A percentile compares a stretch with the other conserved stretches of the same genome.
Conservation (phyloP, 371 early-diverging fungal species). For the Saksenaea oblongispora region DNA sequence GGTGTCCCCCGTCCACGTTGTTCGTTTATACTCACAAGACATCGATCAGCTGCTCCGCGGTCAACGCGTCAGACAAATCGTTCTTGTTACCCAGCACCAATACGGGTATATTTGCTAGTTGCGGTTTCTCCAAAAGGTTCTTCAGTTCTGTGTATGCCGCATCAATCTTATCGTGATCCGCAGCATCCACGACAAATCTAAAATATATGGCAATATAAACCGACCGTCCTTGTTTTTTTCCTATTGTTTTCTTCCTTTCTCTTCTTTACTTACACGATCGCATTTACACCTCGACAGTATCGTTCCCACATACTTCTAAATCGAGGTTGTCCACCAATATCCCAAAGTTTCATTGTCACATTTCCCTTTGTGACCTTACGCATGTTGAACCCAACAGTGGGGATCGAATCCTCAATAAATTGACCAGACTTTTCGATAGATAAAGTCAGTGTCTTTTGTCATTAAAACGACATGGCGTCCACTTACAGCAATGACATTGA, state of each 20-base stretch:
- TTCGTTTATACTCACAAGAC: conserved; percentile 61
- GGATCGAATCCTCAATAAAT: conserved; percentile 96
- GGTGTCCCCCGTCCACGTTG: background rate
- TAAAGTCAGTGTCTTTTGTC: background rate
- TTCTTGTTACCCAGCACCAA: conserved; percentile 99
- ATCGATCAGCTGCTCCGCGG: conserved; percentile 92
- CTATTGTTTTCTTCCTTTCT: background rate
- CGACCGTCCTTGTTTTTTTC: background rate
- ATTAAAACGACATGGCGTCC: background rate
- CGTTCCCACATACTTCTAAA: conserved; percentile 98
- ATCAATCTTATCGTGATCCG: conserved; percentile 90
- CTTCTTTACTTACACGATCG: conserved; percentile 83
- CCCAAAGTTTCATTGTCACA: conserved; percentile 98
- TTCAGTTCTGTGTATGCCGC: conserved; percentile 92
- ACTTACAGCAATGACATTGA: conserved; percentile 95
- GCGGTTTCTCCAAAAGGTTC: conserved; percentile 88
- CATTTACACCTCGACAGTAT: conserved; percentile 94
- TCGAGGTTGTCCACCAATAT: conserved; percentile 97
- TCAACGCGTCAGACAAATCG: conserved; percentile 90
- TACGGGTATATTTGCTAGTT: conserved; percentile 90
- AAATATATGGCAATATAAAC: conserved; percentile 7
- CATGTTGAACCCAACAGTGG: conserved; percentile 99
- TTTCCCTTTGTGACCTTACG: conserved; percentile 91
- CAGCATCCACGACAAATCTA: conserved; percentile 95
- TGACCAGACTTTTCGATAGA: conserved; percentile 77